These are phyloP conservation scores for Pyracantha coccinea DNA, from an alignment of 331 rosid species.

Conservation along the genomic window DNA sequence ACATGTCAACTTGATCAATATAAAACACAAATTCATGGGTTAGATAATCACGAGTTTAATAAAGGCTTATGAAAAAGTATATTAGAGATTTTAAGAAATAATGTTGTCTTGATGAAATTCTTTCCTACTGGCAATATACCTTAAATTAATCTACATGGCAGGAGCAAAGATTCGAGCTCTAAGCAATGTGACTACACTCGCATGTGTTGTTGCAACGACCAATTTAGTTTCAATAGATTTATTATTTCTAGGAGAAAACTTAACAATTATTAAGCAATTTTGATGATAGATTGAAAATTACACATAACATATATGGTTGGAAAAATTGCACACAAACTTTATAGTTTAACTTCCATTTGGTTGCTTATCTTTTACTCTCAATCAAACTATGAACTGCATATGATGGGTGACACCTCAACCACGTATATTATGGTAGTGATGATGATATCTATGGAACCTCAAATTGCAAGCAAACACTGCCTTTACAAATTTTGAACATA, in stretches of 20 bases:
- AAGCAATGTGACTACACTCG: not conserved
- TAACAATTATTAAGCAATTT: too few relatives aligned
- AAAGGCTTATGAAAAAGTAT: not conserved
- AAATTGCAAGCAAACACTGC: not conserved
- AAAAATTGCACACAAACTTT: not conserved
- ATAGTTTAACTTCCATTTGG: not conserved
- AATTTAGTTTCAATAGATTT: too few relatives aligned
- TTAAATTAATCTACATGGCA: not conserved
- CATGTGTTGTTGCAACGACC: not conserved
- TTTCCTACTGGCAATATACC: too few relatives aligned
- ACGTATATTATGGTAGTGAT: not conserved
- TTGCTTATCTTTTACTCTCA: not conserved
- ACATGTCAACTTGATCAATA: not conserved
- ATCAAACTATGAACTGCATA: not conserved
- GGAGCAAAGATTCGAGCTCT: too few relatives aligned
- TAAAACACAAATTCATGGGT: not conserved
- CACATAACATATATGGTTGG: not conserved
- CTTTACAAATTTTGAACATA: not conserved
- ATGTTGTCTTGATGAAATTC: too few relatives aligned
- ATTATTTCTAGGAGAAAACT: not conserved
- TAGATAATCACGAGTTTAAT: not conserved
- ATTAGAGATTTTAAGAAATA: not conserved
- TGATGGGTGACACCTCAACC: constrained; percentile 1
- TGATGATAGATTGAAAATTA: not conserved
- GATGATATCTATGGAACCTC: not conserved